These are phyloP conservation scores for Oidiodendron maius DNA, from an alignment of 495 filamentous ascomycete species.

Conservation along the genomic window DNA sequence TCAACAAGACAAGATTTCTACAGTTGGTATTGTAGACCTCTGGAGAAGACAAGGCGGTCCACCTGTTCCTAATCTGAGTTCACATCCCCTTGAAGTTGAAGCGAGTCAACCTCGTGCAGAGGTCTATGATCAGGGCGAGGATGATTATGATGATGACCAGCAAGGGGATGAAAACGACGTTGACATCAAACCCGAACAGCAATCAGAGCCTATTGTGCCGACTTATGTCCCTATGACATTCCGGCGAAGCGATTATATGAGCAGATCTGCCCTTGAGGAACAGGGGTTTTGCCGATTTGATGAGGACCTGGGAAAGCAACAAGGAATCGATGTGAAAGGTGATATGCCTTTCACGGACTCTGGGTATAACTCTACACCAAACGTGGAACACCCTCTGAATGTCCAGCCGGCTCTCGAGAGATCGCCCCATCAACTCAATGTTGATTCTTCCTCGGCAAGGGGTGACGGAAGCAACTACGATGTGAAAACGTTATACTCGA, in stretches of 20 bases:
- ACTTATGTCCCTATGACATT: too few relatives aligned
- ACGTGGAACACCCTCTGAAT: neutral
- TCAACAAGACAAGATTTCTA: slow-evolving; percentile 5
- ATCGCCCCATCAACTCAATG: neutral
- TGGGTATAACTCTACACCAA: slow-evolving; percentile 5
- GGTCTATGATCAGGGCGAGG: slow-evolving; percentile 29
- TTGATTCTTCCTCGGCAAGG: neutral
- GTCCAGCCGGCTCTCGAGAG: neutral
- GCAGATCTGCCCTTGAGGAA: too few relatives aligned
- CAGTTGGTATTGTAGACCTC: slow-evolving; percentile 32
- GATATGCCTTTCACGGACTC: slow-evolving; percentile 9
- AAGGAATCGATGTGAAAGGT: neutral
- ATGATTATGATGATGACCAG: slow-evolving; percentile 50
- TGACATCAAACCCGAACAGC: slow-evolving; percentile 36
- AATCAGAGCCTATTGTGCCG: slow-evolving; percentile 55
- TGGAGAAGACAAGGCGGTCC: slow-evolving; percentile 53
- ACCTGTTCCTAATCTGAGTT: slow-evolving; percentile 45
- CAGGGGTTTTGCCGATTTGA: too few relatives aligned
- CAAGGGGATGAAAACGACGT: slow-evolving; percentile 43
- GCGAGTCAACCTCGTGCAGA: slow-evolving; percentile 18
- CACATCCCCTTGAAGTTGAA: slow-evolving; percentile 21
- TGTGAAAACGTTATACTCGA: slow-evolving; percentile 5
- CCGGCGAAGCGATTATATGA: too few relatives aligned
- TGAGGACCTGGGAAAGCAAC: neutral
- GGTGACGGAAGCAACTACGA: neutral